Percentiles rank a stretch among this genome's conserved stretches.
Evolutionary conservation across 257 asterid genomes (phyloP).

Genomic region (Leptodermis oblonga): DNA sequence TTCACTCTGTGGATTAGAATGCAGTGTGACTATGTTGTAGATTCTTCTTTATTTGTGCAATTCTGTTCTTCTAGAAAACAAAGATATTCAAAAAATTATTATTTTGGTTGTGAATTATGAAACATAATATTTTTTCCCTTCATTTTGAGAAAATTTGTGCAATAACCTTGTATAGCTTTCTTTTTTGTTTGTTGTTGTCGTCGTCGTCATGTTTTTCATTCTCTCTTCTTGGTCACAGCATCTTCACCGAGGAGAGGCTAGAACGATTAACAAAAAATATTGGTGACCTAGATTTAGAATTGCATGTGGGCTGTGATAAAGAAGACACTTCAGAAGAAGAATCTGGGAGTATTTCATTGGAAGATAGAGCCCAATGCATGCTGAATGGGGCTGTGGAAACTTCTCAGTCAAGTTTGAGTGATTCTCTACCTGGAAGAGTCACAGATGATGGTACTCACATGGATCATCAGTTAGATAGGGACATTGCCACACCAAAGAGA

Average conservation of each 20-base stretch:
- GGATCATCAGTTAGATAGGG: constrained; percentile 42
- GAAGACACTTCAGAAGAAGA: constrained; percentile 47
- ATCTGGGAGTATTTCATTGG: constrained; percentile 33
- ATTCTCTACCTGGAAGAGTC: constrained; percentile 35
- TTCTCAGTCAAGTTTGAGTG: constrained; percentile 38
- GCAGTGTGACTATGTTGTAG: background rate
- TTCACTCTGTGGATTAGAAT: background rate
- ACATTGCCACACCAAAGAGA: constrained; percentile 26
- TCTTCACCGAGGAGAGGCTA: constrained; percentile 89
- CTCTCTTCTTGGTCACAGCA: constrained; percentile 43
- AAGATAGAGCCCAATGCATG: constrained; percentile 33
- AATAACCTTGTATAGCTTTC: background rate
- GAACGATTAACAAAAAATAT: constrained; percentile 74
- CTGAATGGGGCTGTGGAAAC: constrained; percentile 44
- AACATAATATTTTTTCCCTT: background rate
- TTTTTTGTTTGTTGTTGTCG: constrained; percentile 5
- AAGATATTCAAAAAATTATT: background rate
- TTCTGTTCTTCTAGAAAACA: background rate
- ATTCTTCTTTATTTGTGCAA: background rate
- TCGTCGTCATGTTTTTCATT: constrained; percentile 16
- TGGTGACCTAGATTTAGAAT: constrained; percentile 55
- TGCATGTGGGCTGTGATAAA: constrained; percentile 35
- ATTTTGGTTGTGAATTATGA: background rate
- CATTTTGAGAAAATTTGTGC: background rate
- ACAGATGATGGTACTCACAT: constrained; percentile 32